Evolutionary conservation across 2,329 filamentous ascomycete genomes (phyloP).

Genomic region (Parastagonospora avenae): DNA sequence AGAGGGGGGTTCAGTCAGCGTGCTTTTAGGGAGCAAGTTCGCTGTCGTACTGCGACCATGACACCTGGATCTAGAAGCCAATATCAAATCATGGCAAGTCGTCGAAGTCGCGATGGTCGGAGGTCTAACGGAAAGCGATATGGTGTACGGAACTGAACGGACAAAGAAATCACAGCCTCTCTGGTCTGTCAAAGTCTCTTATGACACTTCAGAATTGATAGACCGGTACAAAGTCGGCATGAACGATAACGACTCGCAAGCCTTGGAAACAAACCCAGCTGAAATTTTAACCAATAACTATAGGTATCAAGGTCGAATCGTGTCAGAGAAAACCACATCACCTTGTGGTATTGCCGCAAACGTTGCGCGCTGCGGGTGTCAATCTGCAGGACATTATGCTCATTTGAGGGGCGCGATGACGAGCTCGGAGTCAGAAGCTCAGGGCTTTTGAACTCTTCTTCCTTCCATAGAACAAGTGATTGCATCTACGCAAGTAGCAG

Average conservation of each 20-base stretch:
- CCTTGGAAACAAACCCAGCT: slow-evolving; percentile 1
- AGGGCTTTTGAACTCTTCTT: too few relatives aligned
- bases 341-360: slow-evolving; percentile 5
- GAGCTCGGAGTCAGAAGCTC: too few relatives aligned
- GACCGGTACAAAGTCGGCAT: background rate
- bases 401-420: too few relatives aligned
- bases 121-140: slow-evolving; percentile 7
- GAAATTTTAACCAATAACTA: slow-evolving; percentile 5
- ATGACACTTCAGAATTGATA: background rate
- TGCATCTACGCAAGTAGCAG: too few relatives aligned
- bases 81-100: slow-evolving; percentile 1
- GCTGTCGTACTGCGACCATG: slow-evolving; percentile 1
- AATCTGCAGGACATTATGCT: slow-evolving; percentile 5
- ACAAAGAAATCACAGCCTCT: background rate
- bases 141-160: slow-evolving; percentile 3
- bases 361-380: slow-evolving; percentile 5
- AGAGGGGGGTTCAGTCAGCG: slow-evolving; percentile 2
- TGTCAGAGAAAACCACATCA: slow-evolving; percentile 2
- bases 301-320: slow-evolving; percentile 9
- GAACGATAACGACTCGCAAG: background rate
- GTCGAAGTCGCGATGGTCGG: background rate
- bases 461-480: too few relatives aligned
- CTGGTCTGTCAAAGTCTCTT: background rate
- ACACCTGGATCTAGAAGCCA: background rate
- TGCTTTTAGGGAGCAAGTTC: slow-evolving; percentile 1